Evolutionary conservation across 2,329 filamentous ascomycete species (phyloP), one percentile per base, ranked within the genome.

Genomic region (Drechmeria coniospora): DNA sequence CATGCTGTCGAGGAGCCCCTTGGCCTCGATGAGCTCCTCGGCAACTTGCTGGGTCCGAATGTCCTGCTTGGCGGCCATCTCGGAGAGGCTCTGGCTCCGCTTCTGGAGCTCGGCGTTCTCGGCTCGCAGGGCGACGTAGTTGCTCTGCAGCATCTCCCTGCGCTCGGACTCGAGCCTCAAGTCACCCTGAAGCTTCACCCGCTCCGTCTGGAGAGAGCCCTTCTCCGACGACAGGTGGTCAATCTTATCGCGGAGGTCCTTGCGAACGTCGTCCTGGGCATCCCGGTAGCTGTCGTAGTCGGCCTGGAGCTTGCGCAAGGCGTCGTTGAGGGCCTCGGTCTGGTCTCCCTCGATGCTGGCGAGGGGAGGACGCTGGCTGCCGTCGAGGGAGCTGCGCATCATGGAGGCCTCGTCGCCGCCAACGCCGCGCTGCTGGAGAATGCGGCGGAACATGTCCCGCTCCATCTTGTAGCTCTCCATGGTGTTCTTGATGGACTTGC

Each of bases 361-460:
- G 29, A 75, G 55, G 17, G 72, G 62, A 28, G 63, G 59, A 21
- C 66, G 61, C 25, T 58, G 51, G 25, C 49, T 56, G 11, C 69
- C 65, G 33, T 76, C 71, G 18, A 79, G 56, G 12, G 79, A 80
- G 40, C 76, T 73, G 2, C 78, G 81, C 45, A 92, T 75, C 27
- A 74, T 63, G 2, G 75, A 75, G 11, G 68, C 65, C 23, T 78
- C 60, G 34, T 84, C 77, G 9, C 58, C 63, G 48, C 68, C 47
- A 46, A 67, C 44, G 45, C 63, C 49, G 56, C 74, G 52, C 36
- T 90, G 80, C 39, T 87, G 80, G 17, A 94, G 68, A 61, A 95
- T 86, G 28, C 86, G 83, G 14, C 87, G 76, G 74, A 94, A 95
- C 72, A 94, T 94, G 48, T 98, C 87, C 36, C 90, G 77, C 56